Evolutionary conservation across 306 rosid species (phyloP), one percentile per base, ranked within the genome.

Genomic region (Glycine soja): DNA sequence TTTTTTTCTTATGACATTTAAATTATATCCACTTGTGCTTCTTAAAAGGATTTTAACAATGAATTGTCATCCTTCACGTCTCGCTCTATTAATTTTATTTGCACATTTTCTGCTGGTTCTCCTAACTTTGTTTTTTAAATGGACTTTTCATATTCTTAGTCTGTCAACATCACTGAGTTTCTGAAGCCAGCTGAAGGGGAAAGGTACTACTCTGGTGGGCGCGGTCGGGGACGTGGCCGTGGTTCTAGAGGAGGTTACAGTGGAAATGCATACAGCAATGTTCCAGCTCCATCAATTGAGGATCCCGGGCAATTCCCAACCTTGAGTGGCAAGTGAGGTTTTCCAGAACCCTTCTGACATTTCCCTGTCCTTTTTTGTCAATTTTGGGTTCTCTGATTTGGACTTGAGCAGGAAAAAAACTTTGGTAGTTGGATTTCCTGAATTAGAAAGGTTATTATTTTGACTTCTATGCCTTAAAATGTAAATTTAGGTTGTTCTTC

Each of bases 261-360:
- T 77, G 88, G 90, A 59, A 89, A 77, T 88, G 75, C 76, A 36
- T 69, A 11, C 63, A 65, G 86, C 94, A 89, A 82, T 50, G 84
- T 10, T 1, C 40, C 80, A 40, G 96, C 99, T 67, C 99, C 94
- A 67, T 82, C 93, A 0, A 95, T 95, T 67, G 90, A 85, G 79
- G 99, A 95, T 78, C 97, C 92, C 8, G 91, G 92, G 67, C 99
- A 95, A 66, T 95, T 95, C 90, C 99, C 99, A 74, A 89, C 98
- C 79, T 88, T 95, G 85, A 91, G 98, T 81, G 98, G 87, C 82
- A 93, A 93, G 94, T 95, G 96, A 95, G 85, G 38, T 70, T 65
- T 74, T 50, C 62, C 80, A 70, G 85, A 77, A 77, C 89, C 85
- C 85, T 77, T 79, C 42, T 38, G 77, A 71, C 43, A 82, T 65